Evolutionary conservation across 1,139 yeast species (phyloP).

Genomic region (Candida sojae): DNA sequence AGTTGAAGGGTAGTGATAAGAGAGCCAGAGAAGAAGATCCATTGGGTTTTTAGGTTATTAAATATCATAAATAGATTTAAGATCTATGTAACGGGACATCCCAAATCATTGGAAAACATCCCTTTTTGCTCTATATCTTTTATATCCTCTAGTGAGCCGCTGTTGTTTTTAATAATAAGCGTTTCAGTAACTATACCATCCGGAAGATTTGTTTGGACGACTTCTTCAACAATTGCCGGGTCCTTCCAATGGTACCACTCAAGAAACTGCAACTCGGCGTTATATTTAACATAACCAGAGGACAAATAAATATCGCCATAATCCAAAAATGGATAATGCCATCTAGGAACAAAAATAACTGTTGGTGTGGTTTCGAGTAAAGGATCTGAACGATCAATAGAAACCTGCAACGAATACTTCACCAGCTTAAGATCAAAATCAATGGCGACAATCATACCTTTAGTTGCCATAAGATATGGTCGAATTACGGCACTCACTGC

Average conservation of each 20-base stretch:
- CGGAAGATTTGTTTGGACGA: conserved; percentile 10
- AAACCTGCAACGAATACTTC: conserved; percentile 51
- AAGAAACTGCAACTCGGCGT: conserved; percentile 53
- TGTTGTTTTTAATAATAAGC: conserved; percentile 39
- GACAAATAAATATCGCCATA: conserved; percentile 47
- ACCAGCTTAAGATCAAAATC: conserved; percentile 55
- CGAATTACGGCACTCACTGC: conserved; percentile 71
- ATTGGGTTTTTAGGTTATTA: conserved; percentile 3
- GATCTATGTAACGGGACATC: conserved; percentile 22
- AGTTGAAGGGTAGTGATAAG: conserved; percentile 44
- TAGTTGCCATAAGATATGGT: conserved; percentile 65
- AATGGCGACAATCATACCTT: conserved; percentile 52
- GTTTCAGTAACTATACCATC: conserved; percentile 23
- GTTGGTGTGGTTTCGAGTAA: conserved; percentile 40
- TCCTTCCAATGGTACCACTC: conserved; percentile 65
- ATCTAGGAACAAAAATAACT: conserved; percentile 64
- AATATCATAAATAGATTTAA: background rate
- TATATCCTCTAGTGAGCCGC: conserved; percentile 36
- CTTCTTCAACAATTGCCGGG: conserved; percentile 4
- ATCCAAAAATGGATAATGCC: conserved; percentile 59
- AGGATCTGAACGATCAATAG: conserved; percentile 17
- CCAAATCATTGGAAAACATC: conserved; percentile 12
- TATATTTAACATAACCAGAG: conserved; percentile 58
- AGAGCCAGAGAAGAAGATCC: conserved; percentile 40
- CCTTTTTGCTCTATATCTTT: conserved; percentile 20